Percentiles rank a stretch among this genome's conserved stretches.
Conservation (phyloP, 495 filamentous ascomycete genomes). For the Hyaloscypha variabilis region DNA sequence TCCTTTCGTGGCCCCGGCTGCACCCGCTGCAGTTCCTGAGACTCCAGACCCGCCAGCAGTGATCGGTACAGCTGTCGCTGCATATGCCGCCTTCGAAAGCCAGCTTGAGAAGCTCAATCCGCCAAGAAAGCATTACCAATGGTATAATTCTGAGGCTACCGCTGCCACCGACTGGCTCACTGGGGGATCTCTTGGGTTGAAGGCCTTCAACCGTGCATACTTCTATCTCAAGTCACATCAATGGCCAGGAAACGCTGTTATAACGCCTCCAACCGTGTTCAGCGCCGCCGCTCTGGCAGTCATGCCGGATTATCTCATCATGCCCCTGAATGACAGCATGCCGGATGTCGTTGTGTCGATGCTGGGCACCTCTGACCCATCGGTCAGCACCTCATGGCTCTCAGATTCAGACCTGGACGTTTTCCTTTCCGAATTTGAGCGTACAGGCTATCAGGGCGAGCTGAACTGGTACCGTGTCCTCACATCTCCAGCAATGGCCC, state of each 20-base stretch:
- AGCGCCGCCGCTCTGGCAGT: slow-evolving; percentile 1
- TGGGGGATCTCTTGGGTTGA: background rate
- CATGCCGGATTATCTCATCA: slow-evolving; percentile 9
- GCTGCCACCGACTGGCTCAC: slow-evolving; percentile 13
- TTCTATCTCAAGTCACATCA: slow-evolving; percentile 19
- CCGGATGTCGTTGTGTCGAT: slow-evolving; percentile 8
- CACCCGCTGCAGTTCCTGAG: background rate
- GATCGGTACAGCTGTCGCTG: background rate
- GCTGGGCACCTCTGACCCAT: background rate
- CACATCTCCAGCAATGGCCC: background rate
- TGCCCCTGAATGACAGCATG: slow-evolving; percentile 8
- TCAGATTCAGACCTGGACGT: slow-evolving; percentile 11
- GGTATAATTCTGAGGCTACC: slow-evolving; percentile 2
- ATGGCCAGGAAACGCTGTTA: slow-evolving; percentile 8
- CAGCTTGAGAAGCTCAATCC: slow-evolving; percentile 11
- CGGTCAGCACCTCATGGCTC: background rate
- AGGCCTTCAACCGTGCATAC: slow-evolving; percentile 4
- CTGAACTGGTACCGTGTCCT: slow-evolving; percentile 20
- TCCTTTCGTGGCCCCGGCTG: background rate
- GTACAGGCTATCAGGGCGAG: slow-evolving; percentile 14
- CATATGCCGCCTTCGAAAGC: background rate
- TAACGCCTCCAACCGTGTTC: slow-evolving; percentile 1
- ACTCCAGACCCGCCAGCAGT: background rate
- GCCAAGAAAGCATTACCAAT: slow-evolving; percentile 10
- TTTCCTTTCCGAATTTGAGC: slow-evolving; percentile 7